Evolutionary conservation across 345 rosid genomes (phyloP), one percentile per base, ranked within the genome.

Genomic region (Crucihimalaya himalaica): DNA sequence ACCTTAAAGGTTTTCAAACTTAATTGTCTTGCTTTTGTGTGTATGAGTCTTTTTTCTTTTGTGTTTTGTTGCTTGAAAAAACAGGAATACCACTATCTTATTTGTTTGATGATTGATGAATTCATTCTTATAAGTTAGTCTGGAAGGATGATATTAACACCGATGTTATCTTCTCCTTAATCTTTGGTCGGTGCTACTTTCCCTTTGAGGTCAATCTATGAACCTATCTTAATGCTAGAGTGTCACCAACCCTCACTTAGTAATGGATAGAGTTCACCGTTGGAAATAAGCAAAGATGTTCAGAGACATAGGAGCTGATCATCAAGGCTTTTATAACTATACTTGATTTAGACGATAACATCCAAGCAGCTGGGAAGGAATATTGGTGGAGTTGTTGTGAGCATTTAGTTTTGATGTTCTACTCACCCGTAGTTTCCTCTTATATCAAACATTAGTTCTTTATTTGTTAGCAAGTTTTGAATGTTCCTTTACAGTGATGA

Each of bases 51-150:
- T 18, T 46, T 37, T 10, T 23, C 25, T 31, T 68, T 70, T 52
- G n/a, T 63, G 43, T 47, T 70, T 10, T 56, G 54, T 20, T 68
- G 47, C 75, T 74, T 53, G 54, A 60, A 0, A 8, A 27, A 47
- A 13, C 3, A 32, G 34, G 56, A 55, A 20, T 21, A 2, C 37
- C 23, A 8, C 4, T 34, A 14, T 8, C 43, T 15, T 39, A 35
- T 40, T 52, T 25, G 62, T 72, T 63, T 28, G 15, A 42, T 29
- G 8, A n/a, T 28, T 13, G 28, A 62, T 63, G 56, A 54, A 16
- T 23, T 39, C 45, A 6, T 39, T 43, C 76, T 43, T 23, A 15
- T 42, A 64, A 32, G 15, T 25, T 55, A 48, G 47, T 20, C 13
- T 0, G 14, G 28, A 11, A 29, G 18, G 76, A 35, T 60, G 52